phyloP scores from a whole-genome alignment of 1,139 yeast genomes.

The Meyerozyma guilliermondii region DNA sequence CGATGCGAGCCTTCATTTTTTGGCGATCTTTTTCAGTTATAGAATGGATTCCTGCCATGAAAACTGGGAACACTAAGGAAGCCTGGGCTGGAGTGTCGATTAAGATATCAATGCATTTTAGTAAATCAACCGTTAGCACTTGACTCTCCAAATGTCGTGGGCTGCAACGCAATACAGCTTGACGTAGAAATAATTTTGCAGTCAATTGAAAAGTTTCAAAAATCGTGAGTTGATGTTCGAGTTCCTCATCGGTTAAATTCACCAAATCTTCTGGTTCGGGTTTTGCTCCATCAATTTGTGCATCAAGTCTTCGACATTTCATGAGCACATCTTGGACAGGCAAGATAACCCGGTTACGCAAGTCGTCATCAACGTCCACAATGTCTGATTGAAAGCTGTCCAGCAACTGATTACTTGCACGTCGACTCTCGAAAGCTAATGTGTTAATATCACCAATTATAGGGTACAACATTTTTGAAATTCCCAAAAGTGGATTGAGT shows the following conservation, averaged over 20 bases:
- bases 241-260: slow-evolving; percentile 46
- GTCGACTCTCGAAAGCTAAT: slow-evolving; percentile 49
- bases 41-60: slow-evolving; percentile 71
- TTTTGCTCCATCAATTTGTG: slow-evolving; percentile 43
- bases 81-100: slow-evolving; percentile 68
- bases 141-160: slow-evolving; percentile 66
- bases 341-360: background rate
- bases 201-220: slow-evolving; percentile 72
- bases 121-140: slow-evolving; percentile 48
- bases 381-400: background rate
- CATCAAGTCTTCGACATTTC: slow-evolving; percentile 23
- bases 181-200: slow-evolving; percentile 63
- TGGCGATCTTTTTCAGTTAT: slow-evolving; percentile 45
- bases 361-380: background rate
- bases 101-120: slow-evolving; percentile 55
- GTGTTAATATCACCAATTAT: slow-evolving; percentile 67
- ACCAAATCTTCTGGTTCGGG: slow-evolving; percentile 52
- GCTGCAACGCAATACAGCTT: slow-evolving; percentile 54
- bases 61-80: slow-evolving; percentile 68
- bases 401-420: slow-evolving; percentile 5
- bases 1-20: slow-evolving; percentile 49
- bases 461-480: slow-evolving; percentile 61
- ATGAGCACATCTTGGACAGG: background rate
- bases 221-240: slow-evolving; percentile 62
- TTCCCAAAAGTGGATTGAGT: slow-evolving; percentile 68